phyloP scores from a whole-genome alignment of 2,329 filamentous ascomycete species.

The Aaosphaeria arxii region DNA sequence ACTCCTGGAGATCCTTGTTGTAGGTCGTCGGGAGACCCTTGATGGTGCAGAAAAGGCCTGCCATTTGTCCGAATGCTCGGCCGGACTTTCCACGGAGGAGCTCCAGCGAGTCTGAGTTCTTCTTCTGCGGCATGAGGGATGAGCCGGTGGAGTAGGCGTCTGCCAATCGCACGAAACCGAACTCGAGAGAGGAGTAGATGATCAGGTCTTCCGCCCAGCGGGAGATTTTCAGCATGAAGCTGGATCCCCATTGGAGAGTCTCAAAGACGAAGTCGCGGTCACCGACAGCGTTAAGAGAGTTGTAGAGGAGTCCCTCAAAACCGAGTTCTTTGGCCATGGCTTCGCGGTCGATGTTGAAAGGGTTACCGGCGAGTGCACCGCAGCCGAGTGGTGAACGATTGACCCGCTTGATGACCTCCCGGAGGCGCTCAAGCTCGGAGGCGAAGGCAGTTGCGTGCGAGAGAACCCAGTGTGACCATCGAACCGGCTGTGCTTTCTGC shows the following conservation, averaged over 20 bases:
- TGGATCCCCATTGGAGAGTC: slow-evolving; percentile 74
- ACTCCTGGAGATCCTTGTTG: slow-evolving; percentile 92
- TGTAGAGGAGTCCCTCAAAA: slow-evolving; percentile 72
- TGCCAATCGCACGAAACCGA: slow-evolving; percentile 70
- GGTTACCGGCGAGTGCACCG: slow-evolving; percentile 77
- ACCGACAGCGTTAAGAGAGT: slow-evolving; percentile 72
- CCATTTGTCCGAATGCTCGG: slow-evolving; percentile 76
- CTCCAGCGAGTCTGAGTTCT: slow-evolving; percentile 73
- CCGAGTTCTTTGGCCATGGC: slow-evolving; percentile 77
- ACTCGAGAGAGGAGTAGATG: slow-evolving; percentile 74
- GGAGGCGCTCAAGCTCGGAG: slow-evolving; percentile 72
- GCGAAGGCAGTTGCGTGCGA: slow-evolving; percentile 70
- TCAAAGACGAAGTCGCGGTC: slow-evolving; percentile 83
- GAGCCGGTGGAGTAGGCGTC: slow-evolving; percentile 79
- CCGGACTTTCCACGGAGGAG: slow-evolving; percentile 76
- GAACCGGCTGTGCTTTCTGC: slow-evolving; percentile 76
- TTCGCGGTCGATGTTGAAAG: slow-evolving; percentile 77
- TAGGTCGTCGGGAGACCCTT: slow-evolving; percentile 78
- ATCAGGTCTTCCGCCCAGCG: slow-evolving; percentile 85
- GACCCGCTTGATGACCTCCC: slow-evolving; percentile 70
- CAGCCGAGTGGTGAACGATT: slow-evolving; percentile 70
- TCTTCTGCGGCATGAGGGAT: slow-evolving; percentile 80
- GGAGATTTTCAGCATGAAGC: slow-evolving; percentile 75
- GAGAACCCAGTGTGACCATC: slow-evolving; percentile 80
- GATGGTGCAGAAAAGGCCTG: slow-evolving; percentile 73